These are phyloP conservation scores for Dipodascopsis uninucleata DNA, from an alignment of 805 yeast species.

Conservation along the genomic window DNA sequence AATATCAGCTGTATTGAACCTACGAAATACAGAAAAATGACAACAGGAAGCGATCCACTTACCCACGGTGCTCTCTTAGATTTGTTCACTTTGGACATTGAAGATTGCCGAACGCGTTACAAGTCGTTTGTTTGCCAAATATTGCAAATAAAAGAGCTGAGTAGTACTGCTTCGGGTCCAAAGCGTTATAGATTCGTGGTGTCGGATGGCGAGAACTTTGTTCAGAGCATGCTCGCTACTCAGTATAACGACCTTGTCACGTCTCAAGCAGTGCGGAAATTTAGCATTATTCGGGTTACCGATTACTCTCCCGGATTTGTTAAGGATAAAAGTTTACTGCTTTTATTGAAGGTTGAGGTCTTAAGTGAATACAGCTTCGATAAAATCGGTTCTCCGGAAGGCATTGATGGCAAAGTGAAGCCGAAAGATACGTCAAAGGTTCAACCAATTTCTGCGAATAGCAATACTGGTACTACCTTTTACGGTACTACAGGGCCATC, in stretches of 20 bases:
- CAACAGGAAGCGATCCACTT: too few species aligned
- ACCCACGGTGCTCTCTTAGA: too few species aligned
- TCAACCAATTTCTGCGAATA: not conserved
- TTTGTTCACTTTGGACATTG: too few species aligned
- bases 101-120: too few species aligned
- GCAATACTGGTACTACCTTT: not conserved
- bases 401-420: slow-evolving; percentile 1
- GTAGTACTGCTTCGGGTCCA: slow-evolving; percentile 18
- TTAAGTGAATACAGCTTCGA: slow-evolving; percentile 21
- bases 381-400: slow-evolving; percentile 23
- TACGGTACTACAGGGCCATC: not conserved
- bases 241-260: slow-evolving; percentile 12
- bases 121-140: slow-evolving; percentile 19
- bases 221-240: slow-evolving; percentile 21
- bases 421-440: not conserved
- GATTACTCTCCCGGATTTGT: slow-evolving; percentile 14
- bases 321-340: slow-evolving; percentile 18
- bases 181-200: slow-evolving; percentile 24
- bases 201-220: slow-evolving; percentile 26
- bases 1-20: too few species aligned
- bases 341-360: slow-evolving; percentile 16
- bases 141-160: slow-evolving; percentile 21
- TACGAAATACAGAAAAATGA: too few species aligned
- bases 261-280: slow-evolving; percentile 8
- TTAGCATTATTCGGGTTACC: slow-evolving; percentile 18